Base-by-base conservation (phyloP, 73 alveolate genomes). In the Paramecium bursaria region DNA sequence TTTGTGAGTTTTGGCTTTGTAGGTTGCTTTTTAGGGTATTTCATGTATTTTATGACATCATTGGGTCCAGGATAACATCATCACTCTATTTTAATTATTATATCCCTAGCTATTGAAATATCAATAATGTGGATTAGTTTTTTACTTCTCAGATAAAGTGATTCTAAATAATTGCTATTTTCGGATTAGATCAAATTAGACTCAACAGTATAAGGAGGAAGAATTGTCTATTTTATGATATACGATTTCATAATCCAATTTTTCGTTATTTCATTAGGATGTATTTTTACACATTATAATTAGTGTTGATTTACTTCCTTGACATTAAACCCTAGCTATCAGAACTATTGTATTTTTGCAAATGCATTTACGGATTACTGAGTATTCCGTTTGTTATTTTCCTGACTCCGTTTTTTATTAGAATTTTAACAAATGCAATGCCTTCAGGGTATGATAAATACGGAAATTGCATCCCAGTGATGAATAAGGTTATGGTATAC, bases 401-500 rank as follows among this genome's bases (percentile, higher is more conserved):
- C 33, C 11, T 30, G 0, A 30, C 33, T 1, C 76, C 76, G 1
- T 57, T 57, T 57, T 57, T 57, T 30, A 50, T 57, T 2, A 57
- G 33, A 57, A 23, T 57, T 11, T 29, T 57, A 30, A 57, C 76
- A 27, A 57, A 57, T 26, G 76, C 76, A 1, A 15, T 30, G 6
- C 48, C 76, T 11, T 23, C 76, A 23, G 76, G 76, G 0, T 57
- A 57, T 57, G 76, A 57, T 57, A 57, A 57, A 57, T 57, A 27
- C 33, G 76, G 76, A 0, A 57, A 57, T 57, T 57, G 76, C 7
- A 57, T 57, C 11, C 19, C 26, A 57, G 76, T 50, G 1, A 9
- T 26, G 15, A 57, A 26, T 57, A n/a, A n/a, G n/a, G n/a, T n/a
- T n/a, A n/a, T n/a, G n/a, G n/a, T n/a, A n/a, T n/a, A n/a, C n/a